These are phyloP conservation scores for Phytophthora litchii DNA, from an alignment of 352 stramenopile species.

Conservation along the genomic window DNA sequence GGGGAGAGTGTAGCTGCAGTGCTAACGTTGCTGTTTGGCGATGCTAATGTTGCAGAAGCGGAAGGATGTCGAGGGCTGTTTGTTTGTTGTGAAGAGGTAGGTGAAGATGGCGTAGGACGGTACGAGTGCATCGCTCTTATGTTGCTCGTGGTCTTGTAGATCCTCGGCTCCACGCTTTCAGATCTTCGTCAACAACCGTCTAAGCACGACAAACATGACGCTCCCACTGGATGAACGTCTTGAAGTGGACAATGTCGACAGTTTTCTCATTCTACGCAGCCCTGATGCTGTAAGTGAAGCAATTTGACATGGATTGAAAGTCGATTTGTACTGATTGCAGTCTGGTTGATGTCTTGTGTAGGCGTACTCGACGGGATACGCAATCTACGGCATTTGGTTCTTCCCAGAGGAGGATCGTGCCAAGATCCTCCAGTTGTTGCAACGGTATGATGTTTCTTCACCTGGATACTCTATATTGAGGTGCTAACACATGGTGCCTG, in stretches of 20 bases:
- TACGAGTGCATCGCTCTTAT: background rate
- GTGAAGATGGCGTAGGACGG: background rate
- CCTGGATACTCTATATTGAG: background rate
- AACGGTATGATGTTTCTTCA: constrained; percentile 48
- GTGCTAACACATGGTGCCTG: constrained; percentile 13
- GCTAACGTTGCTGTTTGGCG: constrained; percentile 17
- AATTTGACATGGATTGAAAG: background rate
- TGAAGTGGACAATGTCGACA: constrained; percentile 84
- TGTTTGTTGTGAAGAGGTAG: constrained; percentile 87
- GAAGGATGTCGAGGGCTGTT: constrained; percentile 84
- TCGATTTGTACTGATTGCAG: background rate
- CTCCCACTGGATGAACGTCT: constrained; percentile 73
- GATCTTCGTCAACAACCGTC: constrained; percentile 90
- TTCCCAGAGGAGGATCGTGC: constrained; percentile 84
- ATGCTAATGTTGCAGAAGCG: constrained; percentile 60
- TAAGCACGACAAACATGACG: constrained; percentile 89
- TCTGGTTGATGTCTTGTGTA: constrained; percentile 15
- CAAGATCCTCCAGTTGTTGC: constrained; percentile 78
- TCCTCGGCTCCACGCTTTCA: constrained; percentile 81
- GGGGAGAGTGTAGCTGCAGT: background rate
- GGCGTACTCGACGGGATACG: constrained; percentile 62
- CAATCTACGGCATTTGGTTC: constrained; percentile 90
- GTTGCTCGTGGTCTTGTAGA: constrained; percentile 31
- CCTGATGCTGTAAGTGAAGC: constrained; percentile 50
- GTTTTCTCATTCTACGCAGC: constrained; percentile 84